Conservation (phyloP, 164 flowering plant genomes). For the Aristolochia californica region DNA sequence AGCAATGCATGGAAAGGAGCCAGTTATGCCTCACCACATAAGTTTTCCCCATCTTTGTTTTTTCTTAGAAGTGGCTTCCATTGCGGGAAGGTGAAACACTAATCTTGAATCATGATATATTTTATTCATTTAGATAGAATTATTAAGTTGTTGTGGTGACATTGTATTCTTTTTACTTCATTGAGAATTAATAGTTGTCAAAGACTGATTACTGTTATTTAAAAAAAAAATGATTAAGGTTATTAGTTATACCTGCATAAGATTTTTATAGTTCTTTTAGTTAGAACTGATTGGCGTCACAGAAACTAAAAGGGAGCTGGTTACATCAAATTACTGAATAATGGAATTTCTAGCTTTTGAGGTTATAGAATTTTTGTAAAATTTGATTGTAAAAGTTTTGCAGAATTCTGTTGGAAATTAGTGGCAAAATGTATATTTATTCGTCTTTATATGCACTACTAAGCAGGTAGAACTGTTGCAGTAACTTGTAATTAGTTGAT, state of each 20-base stretch:
- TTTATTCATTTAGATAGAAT: not conserved
- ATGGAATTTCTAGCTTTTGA: not conserved
- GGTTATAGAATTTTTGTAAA: not conserved
- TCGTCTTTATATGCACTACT: not conserved
- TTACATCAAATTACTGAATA: not conserved
- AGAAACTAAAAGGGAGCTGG: not conserved
- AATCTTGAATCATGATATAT: not conserved
- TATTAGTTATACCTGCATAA: not conserved
- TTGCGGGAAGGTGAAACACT: constrained; percentile 3
- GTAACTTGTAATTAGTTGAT: too few relatives aligned
- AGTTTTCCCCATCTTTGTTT: not conserved
- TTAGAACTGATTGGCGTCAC: not conserved
- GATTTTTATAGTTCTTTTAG: not conserved
- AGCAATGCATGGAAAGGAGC: not conserved
- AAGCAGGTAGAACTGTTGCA: not conserved
- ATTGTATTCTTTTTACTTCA: not conserved
- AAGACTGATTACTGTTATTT: not conserved
- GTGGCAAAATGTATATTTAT: not conserved
- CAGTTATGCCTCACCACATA: not conserved
- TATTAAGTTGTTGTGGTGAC: not conserved
- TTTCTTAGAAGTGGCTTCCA: constrained; percentile 2
- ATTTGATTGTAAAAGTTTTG: not conserved
- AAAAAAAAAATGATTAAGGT: not conserved
- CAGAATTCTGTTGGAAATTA: not conserved
- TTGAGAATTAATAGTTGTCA: not conserved